Evolutionary conservation across 2,329 filamentous ascomycete species (phyloP), one percentile per base, ranked within the genome.

Genomic region (Arthroderma uncinatum): DNA sequence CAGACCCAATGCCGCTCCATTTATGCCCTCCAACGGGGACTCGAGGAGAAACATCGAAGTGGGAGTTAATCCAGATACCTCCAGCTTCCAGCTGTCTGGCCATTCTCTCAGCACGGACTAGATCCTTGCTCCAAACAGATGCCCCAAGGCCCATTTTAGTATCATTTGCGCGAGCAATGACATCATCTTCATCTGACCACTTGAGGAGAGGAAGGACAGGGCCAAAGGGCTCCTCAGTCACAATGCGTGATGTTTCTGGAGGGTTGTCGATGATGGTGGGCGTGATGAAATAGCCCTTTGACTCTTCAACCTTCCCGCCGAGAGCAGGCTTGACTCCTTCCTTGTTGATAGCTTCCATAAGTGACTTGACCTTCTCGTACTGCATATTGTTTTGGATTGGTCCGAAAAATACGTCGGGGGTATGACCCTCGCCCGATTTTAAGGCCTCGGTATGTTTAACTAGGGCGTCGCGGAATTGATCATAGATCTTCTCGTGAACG

Each of bases 381-480:
- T 85, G 82, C 74, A 79, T 75, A 61, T 75, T 70, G 68, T 85
- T 85, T 61, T 81, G 80, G 5, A 85, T 69, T 0, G 82, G 82
- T 1, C 83, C 85, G 1, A 83, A 79, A 58, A 78, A 69, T 23
- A 73, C 71, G 2, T 70, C 74, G 2, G 73, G 72, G 55, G 71
- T 57, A 21, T 62, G 44, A 6, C 64, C 57, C 16, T 67, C 62
- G 40, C 66, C 64, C 5, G 60, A 57, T 36, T 62, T 62, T 40
- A 64, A 58, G 50, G 60, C 61, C 55, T 67, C 63, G 37, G 62
- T 63, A 54, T 66, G 64, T n/a, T 72, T 73, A 59, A 74, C 78
- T 72, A 78, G 73, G 30, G 68, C 71, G 5, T 70, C 64, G 7
- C 74, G 64, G 64, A 81, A 81, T 28, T 69, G 63, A 47, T 74